Base-by-base conservation (phyloP, 2,329 filamentous ascomycete genomes). In the Blastomyces emzantsi region DNA sequence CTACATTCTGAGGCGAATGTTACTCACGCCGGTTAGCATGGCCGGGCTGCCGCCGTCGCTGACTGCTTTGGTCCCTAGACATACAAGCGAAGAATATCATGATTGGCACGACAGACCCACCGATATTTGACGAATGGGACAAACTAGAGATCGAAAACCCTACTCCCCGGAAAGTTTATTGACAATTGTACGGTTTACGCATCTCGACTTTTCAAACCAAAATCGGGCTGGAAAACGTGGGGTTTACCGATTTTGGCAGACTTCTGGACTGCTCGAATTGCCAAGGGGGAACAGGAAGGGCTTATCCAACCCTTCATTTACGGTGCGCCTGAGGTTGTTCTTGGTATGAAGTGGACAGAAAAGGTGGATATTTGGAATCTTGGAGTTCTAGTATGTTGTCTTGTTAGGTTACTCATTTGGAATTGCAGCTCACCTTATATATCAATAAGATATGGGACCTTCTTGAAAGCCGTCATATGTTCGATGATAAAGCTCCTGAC, bases 301-400 rank as follows among this genome's bases (percentile, higher is more conserved):
- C 52, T 76, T 71, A 66, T 81, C 76, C 45, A 83, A 71, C 71
- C 70, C 19, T 66, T 69, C 56, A 64, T 67, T 7, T 73, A 72
- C 57, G 69, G 69, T 57, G 70, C 70, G 3, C 71, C 72, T 5
- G 72, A 73, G 62, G 71, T 72, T 43, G 39, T 64, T 74, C 63
- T 74, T 5, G 64, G 66, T 13, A 66, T 66, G 33, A 70, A 69
- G 7, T 74, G 71, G 69, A 69, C 67, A 15, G 70, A 69, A 61
- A 70, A 68, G 28, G 70, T 70, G 9, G 72, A 73, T 62, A 73
- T 74, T n/a, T 73, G 71, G 71, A 73, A 71, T 65, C 62, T 73
- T 56, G 71, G 67, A 11, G 67, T 69, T 25, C 67, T 73, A 70
- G 67, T 66, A 64, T 6, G 60, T 62, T 62, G 5, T 5, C 30